Evolutionary conservation across 1,284 basidiomycete genomes (phyloP), one percentile per base, ranked within the genome.

Genomic region (Lentinus polychrous): DNA sequence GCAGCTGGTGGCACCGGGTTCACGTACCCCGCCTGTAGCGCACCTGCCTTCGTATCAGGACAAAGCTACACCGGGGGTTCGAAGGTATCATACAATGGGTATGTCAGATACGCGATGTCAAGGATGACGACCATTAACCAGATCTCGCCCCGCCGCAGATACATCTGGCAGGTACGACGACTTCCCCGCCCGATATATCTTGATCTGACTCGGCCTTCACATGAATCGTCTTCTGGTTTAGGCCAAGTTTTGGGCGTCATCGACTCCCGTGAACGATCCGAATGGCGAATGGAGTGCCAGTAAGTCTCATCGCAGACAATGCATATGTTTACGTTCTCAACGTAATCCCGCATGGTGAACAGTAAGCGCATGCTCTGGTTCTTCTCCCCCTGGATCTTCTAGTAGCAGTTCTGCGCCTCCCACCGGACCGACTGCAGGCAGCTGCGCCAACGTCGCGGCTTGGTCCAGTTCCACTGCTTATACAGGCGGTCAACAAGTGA

Each of bases 1-100:
- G 74, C 75, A 31, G 78, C 79, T 27, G 82, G 83, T 37, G 78
- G 81, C 18, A 79, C 79, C 18, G 80, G 81, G 2, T 86, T 86
- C 61, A 76, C 73, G 1, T 85, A 73, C 60, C 81, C 82, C 11
- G 57, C 75, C 45, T 85, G 82, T 59, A 71, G 74, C 23, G 78
- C 79, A 7, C 68, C 77, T 14, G 71, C 74, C 0, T 86, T 67
- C 57, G 66, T 67, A 33, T 60, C 74, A 6, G 76, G 78, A 23
- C 71, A 60, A 5, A 66, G 59, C 49, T 85, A 86, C 60, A 59
- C 70, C 3, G 79, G 69, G 3, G 75, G 76, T 24, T 70, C 73
- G 2, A 59, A 72, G 53, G 81, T 79, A 18, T 73, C 79, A 11
- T 83, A 72, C 57, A 61, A 68, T 40, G 79, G 80, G 77, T 79